Conservation (phyloP, 768 basidiomycete species). For the Porphyrellus cyaneotinctus region DNA sequence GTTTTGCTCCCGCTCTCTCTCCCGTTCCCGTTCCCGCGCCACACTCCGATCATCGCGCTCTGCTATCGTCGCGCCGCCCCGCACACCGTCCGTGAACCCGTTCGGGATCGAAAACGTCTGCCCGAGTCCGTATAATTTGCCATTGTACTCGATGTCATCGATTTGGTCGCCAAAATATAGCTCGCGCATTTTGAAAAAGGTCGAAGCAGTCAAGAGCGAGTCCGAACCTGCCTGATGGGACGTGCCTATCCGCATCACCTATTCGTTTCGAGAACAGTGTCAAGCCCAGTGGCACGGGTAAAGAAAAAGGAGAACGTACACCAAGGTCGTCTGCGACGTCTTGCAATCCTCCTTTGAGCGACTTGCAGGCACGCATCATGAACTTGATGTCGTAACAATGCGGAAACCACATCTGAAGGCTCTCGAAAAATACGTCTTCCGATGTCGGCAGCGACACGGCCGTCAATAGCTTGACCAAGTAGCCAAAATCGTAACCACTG, state of each 20-base stretch:
- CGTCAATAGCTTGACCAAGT: constrained; percentile 91
- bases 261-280: background rate
- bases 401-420: constrained; percentile 90
- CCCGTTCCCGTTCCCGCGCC: constrained; percentile 42
- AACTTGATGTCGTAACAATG: constrained; percentile 97
- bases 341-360: constrained; percentile 82
- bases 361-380: constrained; percentile 85
- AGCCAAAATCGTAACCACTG: constrained; percentile 99
- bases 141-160: constrained; percentile 78
- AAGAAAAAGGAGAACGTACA: constrained; percentile 46
- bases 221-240: constrained; percentile 99
- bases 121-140: constrained; percentile 80
- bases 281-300: background rate
- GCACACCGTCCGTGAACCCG: constrained; percentile 58
- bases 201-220: constrained; percentile 85
- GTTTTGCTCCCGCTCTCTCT: constrained; percentile 46
- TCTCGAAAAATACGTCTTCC: constrained; percentile 88
- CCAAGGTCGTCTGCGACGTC: constrained; percentile 95
- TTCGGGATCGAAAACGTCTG: constrained; percentile 70
- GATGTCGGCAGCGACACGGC: constrained; percentile 80
- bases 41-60: constrained; percentile 67
- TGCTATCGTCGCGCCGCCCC: constrained; percentile 77
- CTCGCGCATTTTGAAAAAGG: constrained; percentile 95
- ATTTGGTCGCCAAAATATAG: constrained; percentile 88
- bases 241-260: constrained; percentile 86